Evolutionary conservation across 176 grass and related monocot genomes (phyloP).

Genomic region (Thalia dealbata): DNA sequence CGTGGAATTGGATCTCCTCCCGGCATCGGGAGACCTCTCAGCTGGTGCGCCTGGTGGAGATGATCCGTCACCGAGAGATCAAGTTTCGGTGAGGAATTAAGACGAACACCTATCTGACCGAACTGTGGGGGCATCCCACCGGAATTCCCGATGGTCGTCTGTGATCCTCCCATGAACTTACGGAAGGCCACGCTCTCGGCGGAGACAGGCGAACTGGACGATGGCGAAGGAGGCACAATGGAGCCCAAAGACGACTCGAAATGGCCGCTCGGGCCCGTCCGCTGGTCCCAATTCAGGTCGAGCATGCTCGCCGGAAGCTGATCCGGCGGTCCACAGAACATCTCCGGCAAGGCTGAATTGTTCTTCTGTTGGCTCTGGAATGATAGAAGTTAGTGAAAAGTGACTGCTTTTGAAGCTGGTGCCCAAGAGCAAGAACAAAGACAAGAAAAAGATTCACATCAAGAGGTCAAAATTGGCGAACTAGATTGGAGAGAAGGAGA

Average conservation of each 20-base stretch:
- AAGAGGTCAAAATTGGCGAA: no score
- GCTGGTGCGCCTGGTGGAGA: conserved; percentile 31
- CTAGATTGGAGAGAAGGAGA: no score
- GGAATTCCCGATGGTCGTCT: background rate
- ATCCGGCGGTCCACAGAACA: conserved; percentile 6
- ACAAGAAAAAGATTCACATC: background rate
- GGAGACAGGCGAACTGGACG: conserved; percentile 36
- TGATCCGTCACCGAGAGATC: conserved; percentile 62
- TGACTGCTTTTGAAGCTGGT: background rate
- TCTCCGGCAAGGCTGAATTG: conserved; percentile 10
- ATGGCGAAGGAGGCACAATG: conserved; percentile 43
- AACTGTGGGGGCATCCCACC: conserved; percentile 46
- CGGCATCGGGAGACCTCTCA: conserved; percentile 35
- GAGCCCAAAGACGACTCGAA: conserved; percentile 45
- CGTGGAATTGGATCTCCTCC: conserved; percentile 45
- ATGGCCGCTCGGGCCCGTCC: conserved; percentile 12
- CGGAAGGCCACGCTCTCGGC: conserved; percentile 38
- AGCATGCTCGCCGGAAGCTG: conserved; percentile 3
- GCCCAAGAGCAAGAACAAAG: background rate
- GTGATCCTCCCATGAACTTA: conserved; percentile 8
- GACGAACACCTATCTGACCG: conserved; percentile 40
- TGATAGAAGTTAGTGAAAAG: background rate
- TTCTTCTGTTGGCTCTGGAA: background rate
- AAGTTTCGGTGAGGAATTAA: conserved; percentile 62
- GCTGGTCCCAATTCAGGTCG: conserved; percentile 20